Evolutionary conservation across 371 early-diverging fungal genomes (phyloP).

Genomic region (Blakeslea trispora): DNA sequence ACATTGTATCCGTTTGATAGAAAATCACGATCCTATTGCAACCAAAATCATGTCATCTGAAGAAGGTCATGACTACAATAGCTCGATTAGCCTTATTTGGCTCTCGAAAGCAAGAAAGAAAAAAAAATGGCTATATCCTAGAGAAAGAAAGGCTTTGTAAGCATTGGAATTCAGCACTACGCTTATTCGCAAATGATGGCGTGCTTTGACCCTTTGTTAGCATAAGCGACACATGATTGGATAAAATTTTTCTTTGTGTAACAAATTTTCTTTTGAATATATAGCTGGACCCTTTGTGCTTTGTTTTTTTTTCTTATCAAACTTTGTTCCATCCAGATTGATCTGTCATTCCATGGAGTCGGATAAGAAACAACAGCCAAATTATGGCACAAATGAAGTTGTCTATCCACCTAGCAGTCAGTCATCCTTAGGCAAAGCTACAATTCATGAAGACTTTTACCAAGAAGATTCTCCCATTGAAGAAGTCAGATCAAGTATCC

Average conservation of each 20-base stretch:
- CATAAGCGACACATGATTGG: slow-evolving; percentile 5
- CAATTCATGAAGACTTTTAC: slow-evolving; percentile 13
- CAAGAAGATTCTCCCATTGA: slow-evolving; percentile 72
- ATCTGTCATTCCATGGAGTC: slow-evolving; percentile 9
- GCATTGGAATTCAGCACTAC: neutral
- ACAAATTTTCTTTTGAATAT: slow-evolving; percentile 4
- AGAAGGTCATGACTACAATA: too few relatives aligned
- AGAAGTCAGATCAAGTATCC: slow-evolving; percentile 66
- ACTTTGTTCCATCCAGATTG: neutral
- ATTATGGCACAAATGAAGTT: slow-evolving; percentile 7
- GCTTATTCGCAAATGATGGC: slow-evolving; percentile 24
- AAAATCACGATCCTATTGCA: too few relatives aligned
- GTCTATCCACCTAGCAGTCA: neutral
- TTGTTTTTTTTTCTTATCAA: neutral
- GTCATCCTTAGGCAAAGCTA: slow-evolving; percentile 10
- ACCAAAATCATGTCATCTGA: too few relatives aligned
- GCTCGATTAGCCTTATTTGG: too few relatives aligned
- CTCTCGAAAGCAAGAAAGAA: too few relatives aligned
- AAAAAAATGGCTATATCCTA: too few relatives aligned
- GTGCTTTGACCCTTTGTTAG: slow-evolving; percentile 9
- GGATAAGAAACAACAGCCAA: slow-evolving; percentile 13
- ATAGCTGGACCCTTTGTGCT: slow-evolving; percentile 6
- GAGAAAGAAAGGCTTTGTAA: neutral
- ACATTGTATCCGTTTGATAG: too few relatives aligned
- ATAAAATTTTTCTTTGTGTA: neutral